A percentile compares a stretch with the other conserved stretches of the same genome.
These are phyloP conservation scores for Trifolium repens DNA, from an alignment of 306 rosid species.

Conservation along the genomic window DNA sequence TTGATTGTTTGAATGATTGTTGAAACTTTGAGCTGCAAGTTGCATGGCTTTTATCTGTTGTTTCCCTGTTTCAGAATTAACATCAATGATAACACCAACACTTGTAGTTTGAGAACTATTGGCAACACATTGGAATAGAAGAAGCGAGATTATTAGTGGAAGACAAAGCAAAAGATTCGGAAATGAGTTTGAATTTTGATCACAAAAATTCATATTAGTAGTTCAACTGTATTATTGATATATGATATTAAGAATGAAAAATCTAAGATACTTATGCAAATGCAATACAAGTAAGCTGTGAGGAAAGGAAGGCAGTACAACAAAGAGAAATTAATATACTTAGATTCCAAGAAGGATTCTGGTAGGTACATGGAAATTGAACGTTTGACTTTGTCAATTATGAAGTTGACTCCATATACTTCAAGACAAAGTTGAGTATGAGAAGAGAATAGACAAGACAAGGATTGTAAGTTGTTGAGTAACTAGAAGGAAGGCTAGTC, in stretches of 20 bases:
- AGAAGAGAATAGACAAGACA: not conserved
- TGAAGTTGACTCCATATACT: slow-evolving; percentile 26
- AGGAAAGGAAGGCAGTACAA: not conserved
- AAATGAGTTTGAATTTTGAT: not conserved
- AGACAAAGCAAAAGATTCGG: slow-evolving; percentile 12
- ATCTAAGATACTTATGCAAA: no score
- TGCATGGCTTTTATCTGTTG: slow-evolving; percentile 49
- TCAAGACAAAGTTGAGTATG: not conserved
- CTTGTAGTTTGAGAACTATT: slow-evolving; percentile 6
- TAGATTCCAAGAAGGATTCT: slow-evolving; percentile 31
- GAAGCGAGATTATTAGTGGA: slow-evolving; percentile 14
- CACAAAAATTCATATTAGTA: slow-evolving; percentile 15
- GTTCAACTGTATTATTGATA: no score
- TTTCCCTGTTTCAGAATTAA: slow-evolving; percentile 38
- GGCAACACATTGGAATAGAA: slow-evolving; percentile 20
- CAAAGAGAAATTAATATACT: not conserved
- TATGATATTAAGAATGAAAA: no score
- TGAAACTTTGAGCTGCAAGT: slow-evolving; percentile 51
- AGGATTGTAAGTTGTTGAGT: not conserved
- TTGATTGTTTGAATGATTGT: slow-evolving; percentile 22
- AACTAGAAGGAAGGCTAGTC: not conserved
- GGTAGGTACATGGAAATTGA: slow-evolving; percentile 4
- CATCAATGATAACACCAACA: slow-evolving; percentile 51
- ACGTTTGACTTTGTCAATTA: slow-evolving; percentile 28
- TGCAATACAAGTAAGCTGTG: no score